These are phyloP conservation scores for Styphnolobium japonicum DNA, from an alignment of 306 rosid genomes.

Conservation along the genomic window DNA sequence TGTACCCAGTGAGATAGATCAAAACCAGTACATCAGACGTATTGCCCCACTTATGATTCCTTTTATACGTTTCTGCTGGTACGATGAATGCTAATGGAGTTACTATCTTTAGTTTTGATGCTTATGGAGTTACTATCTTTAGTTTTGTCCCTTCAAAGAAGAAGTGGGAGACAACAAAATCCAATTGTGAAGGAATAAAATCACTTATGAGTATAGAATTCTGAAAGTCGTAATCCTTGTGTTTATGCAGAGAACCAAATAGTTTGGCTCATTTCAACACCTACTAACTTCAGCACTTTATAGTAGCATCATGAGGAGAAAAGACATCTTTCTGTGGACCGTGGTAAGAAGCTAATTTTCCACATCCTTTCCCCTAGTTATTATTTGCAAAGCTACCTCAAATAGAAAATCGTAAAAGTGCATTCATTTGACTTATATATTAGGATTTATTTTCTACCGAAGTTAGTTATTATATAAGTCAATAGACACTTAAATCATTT, in stretches of 20 bases:
- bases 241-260: neutral
- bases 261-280: neutral
- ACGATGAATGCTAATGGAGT: constrained; percentile 19
- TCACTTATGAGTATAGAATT: neutral
- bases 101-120: neutral
- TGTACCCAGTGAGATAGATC: neutral
- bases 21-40: neutral
- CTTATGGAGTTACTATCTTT: neutral
- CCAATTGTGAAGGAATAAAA: constrained; percentile 9
- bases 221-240: neutral
- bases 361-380: neutral
- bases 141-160: neutral
- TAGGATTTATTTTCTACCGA: no score
- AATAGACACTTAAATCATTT: neutral
- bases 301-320: neutral
- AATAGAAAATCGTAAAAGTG: neutral
- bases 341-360: neutral
- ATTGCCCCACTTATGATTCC: constrained; percentile 27
- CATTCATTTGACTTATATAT: neutral
- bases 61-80: neutral
- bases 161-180: constrained; percentile 43
- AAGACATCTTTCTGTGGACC: neutral
- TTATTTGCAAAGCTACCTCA: neutral
- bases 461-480: no score
- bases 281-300: neutral